Evolutionary conservation across 2,329 filamentous ascomycete species (phyloP).

Genomic region (Penicillium sp.): DNA sequence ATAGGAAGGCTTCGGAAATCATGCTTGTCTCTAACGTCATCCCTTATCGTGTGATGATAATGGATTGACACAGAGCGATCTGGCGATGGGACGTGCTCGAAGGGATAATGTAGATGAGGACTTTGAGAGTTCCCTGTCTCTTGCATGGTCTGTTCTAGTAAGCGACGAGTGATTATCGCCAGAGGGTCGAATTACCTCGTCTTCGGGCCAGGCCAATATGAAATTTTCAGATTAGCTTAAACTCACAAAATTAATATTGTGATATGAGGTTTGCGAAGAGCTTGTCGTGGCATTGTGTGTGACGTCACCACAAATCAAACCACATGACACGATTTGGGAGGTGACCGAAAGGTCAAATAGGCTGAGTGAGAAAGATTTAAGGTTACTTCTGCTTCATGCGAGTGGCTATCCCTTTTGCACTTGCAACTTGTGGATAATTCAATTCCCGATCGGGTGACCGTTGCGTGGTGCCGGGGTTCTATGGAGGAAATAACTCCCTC

Average conservation of each 20-base stretch:
- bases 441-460: not conserved
- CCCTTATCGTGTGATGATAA: constrained; percentile 1
- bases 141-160: not conserved
- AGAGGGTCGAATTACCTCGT: too few species aligned
- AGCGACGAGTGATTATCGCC: too few species aligned
- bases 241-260: not conserved
- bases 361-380: not conserved
- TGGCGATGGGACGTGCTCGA: constrained; percentile 5
- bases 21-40: not conserved
- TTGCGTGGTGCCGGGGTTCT: not conserved
- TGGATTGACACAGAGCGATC: not conserved
- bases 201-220: too few species aligned
- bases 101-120: constrained; percentile 2
- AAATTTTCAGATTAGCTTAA: too few species aligned
- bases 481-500: not conserved
- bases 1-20: not conserved
- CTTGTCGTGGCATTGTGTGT: not conserved
- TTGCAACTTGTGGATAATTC: not conserved
- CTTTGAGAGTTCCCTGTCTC: not conserved
- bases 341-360: too few species aligned
- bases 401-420: too few species aligned
- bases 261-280: not conserved
- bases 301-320: not conserved
- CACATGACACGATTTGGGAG: not conserved
- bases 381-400: too few species aligned